These are phyloP conservation scores for Penicillium sp. DNA, from an alignment of 2,329 filamentous ascomycete genomes.

Conservation along the genomic window DNA sequence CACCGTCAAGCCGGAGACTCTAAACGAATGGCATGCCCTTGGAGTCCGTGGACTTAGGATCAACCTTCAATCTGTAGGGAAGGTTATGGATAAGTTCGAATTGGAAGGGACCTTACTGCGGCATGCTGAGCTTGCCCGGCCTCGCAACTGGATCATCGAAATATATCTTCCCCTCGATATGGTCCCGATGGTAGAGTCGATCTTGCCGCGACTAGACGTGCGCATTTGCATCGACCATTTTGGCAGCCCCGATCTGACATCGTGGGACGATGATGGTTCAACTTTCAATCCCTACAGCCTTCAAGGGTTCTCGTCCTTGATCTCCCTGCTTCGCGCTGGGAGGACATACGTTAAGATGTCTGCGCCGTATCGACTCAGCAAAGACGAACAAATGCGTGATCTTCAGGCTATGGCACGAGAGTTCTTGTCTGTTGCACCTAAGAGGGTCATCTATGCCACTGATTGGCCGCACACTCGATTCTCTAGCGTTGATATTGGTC, in stretches of 20 bases:
- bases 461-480: conserved; percentile 66
- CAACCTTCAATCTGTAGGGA: conserved; percentile 56
- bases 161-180: conserved; percentile 55
- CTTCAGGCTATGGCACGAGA: conserved; percentile 51
- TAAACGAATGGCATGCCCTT: conserved; percentile 54
- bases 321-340: conserved; percentile 48
- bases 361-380: conserved; percentile 56
- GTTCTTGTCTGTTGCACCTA: conserved; percentile 46
- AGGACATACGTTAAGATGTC: conserved; percentile 59
- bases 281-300: conserved; percentile 46
- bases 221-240: conserved; percentile 61
- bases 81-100: conserved; percentile 39
- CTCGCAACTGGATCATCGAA: conserved; percentile 57
- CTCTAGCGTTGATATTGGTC: conserved; percentile 54
- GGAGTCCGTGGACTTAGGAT: conserved; percentile 60
- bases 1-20: conserved; percentile 35
- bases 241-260: conserved; percentile 47
- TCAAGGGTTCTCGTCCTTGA: conserved; percentile 50
- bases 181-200: conserved; percentile 48
- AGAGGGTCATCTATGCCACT: conserved; percentile 56
- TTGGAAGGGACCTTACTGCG: conserved; percentile 44
- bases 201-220: conserved; percentile 51
- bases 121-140: conserved; percentile 52
- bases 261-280: conserved; percentile 11
- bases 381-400: conserved; percentile 44